phyloP scores from a whole-genome alignment of 306 rosid genomes.

The Argentina anserina region DNA sequence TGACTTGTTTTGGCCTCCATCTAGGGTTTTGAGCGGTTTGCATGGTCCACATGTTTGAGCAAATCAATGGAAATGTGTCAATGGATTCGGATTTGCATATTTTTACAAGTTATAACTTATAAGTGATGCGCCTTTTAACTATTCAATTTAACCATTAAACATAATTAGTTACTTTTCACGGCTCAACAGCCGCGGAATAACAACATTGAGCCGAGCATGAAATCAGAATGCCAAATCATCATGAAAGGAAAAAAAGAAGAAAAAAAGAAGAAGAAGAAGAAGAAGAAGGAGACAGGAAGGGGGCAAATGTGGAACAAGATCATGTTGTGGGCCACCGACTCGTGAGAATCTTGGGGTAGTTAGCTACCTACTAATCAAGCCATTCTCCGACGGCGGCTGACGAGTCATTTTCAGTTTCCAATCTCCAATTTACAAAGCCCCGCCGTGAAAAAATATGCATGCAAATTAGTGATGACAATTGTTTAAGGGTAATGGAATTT shows the following conservation, averaged over 20 bases:
- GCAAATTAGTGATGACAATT: too few species aligned
- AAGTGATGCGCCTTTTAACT: too few species aligned
- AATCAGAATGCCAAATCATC: background rate
- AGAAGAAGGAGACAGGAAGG: too few species aligned
- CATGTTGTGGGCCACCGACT: background rate
- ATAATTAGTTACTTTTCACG: too few species aligned
- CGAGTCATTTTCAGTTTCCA: background rate
- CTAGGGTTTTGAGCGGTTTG: background rate
- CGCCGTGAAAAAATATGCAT: too few species aligned
- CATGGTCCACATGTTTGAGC: background rate
- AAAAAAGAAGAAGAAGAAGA: too few species aligned
- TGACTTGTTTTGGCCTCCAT: background rate
- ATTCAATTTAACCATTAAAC: too few species aligned
- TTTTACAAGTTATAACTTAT: too few species aligned
- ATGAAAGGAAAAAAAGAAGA: background rate
- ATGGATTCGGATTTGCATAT: too few species aligned
- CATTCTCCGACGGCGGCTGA: slow-evolving; percentile 1
- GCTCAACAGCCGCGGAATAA: background rate
- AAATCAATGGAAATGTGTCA: background rate
- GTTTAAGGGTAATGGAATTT: too few species aligned
- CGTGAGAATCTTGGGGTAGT: background rate
- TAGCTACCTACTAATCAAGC: background rate
- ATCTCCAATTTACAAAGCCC: too few species aligned
- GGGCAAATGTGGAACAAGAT: background rate
- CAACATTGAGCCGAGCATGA: background rate